Conservation (phyloP, 2,329 filamentous ascomycete genomes). For the Cercospora berteroae region DNA sequence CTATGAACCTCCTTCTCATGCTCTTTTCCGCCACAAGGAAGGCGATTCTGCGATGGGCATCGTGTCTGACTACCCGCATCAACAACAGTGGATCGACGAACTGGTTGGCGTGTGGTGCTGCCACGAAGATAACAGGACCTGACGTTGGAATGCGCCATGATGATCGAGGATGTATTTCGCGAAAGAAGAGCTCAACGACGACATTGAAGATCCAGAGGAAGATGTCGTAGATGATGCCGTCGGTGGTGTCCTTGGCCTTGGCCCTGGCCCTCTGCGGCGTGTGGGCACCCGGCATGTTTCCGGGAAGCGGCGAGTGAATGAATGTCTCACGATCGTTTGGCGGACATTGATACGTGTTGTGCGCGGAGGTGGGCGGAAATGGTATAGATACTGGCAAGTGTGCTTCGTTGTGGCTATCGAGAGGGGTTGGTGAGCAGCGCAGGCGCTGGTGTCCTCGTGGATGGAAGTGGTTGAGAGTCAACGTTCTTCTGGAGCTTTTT, state of each 20-base stretch:
- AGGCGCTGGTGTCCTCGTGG: not conserved
- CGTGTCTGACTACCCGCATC: slow-evolving; percentile 82
- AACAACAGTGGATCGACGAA: slow-evolving; percentile 95
- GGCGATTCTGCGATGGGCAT: slow-evolving; percentile 83
- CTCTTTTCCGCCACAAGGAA: slow-evolving; percentile 95
- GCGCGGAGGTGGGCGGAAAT: not conserved
- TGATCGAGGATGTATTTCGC: slow-evolving; percentile 90
- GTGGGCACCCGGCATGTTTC: slow-evolving; percentile 4
- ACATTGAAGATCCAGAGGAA: slow-evolving; percentile 77
- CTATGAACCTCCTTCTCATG: slow-evolving; percentile 85
- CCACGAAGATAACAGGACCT: slow-evolving; percentile 91
- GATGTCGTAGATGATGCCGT: slow-evolving; percentile 59
- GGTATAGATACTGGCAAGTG: not conserved
- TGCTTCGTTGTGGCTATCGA: not conserved
- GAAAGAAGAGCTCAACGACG: slow-evolving; percentile 93
- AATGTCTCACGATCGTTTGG: not conserved
- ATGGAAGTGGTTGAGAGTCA: not conserved
- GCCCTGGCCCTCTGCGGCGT: slow-evolving; percentile 12
- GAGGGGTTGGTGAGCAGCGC: not conserved
- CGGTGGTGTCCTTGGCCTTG: slow-evolving; percentile 30
- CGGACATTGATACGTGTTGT: not conserved
- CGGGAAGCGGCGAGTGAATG: not conserved
- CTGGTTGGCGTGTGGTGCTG: slow-evolving; percentile 95
- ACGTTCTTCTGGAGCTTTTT: not conserved
- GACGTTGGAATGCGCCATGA: slow-evolving; percentile 90